Base-by-base conservation (phyloP, 2,329 filamentous ascomycete genomes). In the Nectriaceae sp. region DNA sequence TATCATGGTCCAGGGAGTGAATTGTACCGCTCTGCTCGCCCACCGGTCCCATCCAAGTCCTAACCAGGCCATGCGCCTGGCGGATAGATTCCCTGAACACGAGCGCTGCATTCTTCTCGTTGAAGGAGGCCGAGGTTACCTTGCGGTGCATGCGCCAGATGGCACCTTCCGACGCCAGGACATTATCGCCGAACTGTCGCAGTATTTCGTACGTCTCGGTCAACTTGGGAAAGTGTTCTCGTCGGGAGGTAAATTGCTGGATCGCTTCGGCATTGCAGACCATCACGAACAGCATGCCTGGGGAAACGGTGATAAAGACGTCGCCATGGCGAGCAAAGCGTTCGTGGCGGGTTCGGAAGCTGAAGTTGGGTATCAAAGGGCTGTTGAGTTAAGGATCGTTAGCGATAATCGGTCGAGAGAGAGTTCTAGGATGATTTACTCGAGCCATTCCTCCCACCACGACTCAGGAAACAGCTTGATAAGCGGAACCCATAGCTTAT, bases 131-230 rank as follows among this genome's bases (percentile, higher is more conserved):
- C 21, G 84, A 81, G 1, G 84, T 87, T 37, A 85, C 78, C 68
- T 88, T 90, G 52, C 88, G 80, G 65, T 93, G 88, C 68, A 81
- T 77, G 24, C 84, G 83, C 89, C 88, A 93, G 21, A 79, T 69
- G 1, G 73, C 64, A 1, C 88, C 88, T 65, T 92, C 88, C 2
- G 85, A 83, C 0, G 82, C 83, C 19, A 92, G 69, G 2, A 92
- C 78, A 63, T 89, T 93, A 47, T 82, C 76, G 29, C 89, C 88
- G 63, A 87, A 92, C 46, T 66, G 60, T 13, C 61, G 54, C 43
- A 75, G 53, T 37, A 70, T 65, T 47, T 54, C 61, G 56, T 73
- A 74, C 18, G 59, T 60, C 21, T 67, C 64, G 6, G 62, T 53
- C 54, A 62, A 66, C 54, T 73, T 73, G 38, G 85, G 85, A 61